These are phyloP conservation scores for Russula sp. DNA, from an alignment of 768 basidiomycete species.

Conservation along the genomic window DNA sequence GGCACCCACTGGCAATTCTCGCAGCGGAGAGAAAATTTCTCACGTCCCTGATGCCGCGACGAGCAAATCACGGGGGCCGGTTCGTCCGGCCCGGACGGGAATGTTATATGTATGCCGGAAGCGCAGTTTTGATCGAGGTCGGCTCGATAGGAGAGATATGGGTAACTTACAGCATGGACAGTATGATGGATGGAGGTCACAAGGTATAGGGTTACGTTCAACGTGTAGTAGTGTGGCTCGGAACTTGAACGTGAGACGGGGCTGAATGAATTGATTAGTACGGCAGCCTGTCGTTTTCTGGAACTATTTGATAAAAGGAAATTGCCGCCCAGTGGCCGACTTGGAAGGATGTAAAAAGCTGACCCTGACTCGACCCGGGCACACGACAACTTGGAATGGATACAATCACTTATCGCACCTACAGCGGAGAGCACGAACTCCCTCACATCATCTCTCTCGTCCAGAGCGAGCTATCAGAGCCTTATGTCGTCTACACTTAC, in stretches of 20 bases:
- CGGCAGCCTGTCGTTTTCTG: not conserved
- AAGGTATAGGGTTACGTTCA: not conserved
- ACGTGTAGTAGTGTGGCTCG: not conserved
- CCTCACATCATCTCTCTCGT: constrained; percentile 82
- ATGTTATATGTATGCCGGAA: no score
- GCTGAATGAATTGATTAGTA: not conserved
- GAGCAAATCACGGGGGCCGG: no score
- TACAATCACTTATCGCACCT: constrained; percentile 53
- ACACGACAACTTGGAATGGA: constrained; percentile 17
- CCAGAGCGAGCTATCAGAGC: constrained; percentile 89
- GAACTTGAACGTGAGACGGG: no score
- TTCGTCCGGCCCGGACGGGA: no score
- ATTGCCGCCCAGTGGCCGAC: not conserved
- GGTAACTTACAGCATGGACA: no score
- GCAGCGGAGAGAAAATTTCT: no score
- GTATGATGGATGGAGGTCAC: no score
- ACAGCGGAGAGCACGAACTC: constrained; percentile 71
- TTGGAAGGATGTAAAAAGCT: not conserved
- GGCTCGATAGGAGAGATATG: no score
- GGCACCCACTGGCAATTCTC: no score
- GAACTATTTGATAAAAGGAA: not conserved
- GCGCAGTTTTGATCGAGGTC: no score
- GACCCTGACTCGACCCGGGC: not conserved
- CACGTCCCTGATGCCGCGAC: no score
- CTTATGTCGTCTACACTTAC: constrained; percentile 94